Evolutionary conservation across 2,329 filamentous ascomycete genomes (phyloP), one percentile per base, ranked within the genome.

Genomic region (Diaporthe australafricana): DNA sequence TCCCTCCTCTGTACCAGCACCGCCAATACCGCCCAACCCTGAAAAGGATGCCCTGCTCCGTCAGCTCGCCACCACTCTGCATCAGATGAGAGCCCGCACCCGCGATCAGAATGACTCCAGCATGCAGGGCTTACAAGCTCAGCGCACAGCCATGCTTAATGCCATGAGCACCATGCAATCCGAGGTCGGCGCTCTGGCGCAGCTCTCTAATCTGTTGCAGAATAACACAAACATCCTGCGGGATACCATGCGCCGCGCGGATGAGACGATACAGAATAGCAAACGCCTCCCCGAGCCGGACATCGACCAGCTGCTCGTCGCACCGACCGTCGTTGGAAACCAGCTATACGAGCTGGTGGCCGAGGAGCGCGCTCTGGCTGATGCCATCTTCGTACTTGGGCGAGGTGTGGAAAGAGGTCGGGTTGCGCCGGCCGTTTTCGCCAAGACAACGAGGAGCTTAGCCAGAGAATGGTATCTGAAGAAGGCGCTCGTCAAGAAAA

Each of bases 11-110:
- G 79, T 90, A 9, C 87, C 92, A 7, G 90, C 94, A 0, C 96
- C 96, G 0, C 95, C 96, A 0, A 94, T 98, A 40, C 96, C 96
- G 0, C 95, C 95, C 0, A 99, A 99, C 78, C 96, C 96, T 0
- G 94, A 98, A 82, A 98, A 98, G 80, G 95, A 98, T 81, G 92
- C 93, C 25, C 89, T 98, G 20, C 87, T 98, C 3, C 88, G 89
- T 68, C 93, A 95, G 55, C 88, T 98, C 38, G 94, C 92, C 45
- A 86, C 88, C 70, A 89, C 91, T 0, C 85, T 98, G 3, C 86
- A 91, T 69, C 84, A 89, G 48, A 91, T 93, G 74, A 91, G 95
- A 20, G 90, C 91, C 73, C 88, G 88, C 60, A 92, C 91, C 68
- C 88, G 93, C 57, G 83, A 88, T 32, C 93, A 96, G 78, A 95